Evolutionary conservation across 768 basidiomycete genomes (phyloP), one percentile per base, ranked within the genome.

Genomic region (Trametes sanguinea): DNA sequence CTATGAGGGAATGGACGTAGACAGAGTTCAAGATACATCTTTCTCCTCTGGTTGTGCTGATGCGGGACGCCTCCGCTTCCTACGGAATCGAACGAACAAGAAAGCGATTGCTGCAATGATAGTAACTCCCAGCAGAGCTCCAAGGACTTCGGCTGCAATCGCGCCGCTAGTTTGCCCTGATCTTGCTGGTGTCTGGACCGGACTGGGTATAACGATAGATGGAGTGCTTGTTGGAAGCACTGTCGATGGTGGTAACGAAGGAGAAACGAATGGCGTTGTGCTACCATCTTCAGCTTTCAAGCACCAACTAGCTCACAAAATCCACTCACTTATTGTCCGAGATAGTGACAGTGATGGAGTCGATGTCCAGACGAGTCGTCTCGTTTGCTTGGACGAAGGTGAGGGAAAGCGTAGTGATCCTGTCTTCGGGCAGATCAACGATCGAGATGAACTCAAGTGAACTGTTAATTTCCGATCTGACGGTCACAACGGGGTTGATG

Each of bases 101-200:
- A 48, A 53, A 8, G 30, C 43, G 4, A n/a, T 59, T 4, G 29
- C 54, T 16, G 55, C 45, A 32, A 65, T 11, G 39, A 68, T 37
- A 3, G 47, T 30, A 1, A 59, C 58, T 0, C 67, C 67, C 22
- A 68, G 44, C 4, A 68, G n/a, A 0, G 65, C 57, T 4, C 67
- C 67, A 17, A 68, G 58, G 39, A 63, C 63, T 37, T 68, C 67
- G 2, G 67, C 67, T 5, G 62, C 63, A n/a, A 66, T 61, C 37
- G 62, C 67, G 3, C 62, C 65, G 57, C 50, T 54, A 16, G 59
- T 64, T 33, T 65, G 64, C 35, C 57, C 43, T 11, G 46, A 48
- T 9, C 9, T 13, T 10, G 43, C 11, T 22, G 54, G n/a, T 2
- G 30, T n/a, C 17, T 30, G 44, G 27, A 47, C 46, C 4, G 55